Evolutionary conservation across 139 green algal species (phyloP).

Genomic region (Zygnema cylindricum): DNA sequence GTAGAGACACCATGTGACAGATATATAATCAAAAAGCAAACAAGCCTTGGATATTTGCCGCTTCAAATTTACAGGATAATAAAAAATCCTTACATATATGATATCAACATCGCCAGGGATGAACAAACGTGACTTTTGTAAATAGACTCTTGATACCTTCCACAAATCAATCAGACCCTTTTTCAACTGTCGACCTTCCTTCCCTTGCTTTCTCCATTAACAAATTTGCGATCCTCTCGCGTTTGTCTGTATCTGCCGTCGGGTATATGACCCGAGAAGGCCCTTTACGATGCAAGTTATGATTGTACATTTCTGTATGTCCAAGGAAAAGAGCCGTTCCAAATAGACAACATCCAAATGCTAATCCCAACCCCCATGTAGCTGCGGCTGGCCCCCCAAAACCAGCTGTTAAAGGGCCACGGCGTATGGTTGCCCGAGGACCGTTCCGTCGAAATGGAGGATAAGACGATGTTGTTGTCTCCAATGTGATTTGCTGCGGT

Average conservation of each 20-base stretch:
- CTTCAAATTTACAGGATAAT: too few species aligned
- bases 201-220: constrained; percentile 24
- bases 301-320: constrained; percentile 33
- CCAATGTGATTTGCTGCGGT: not conserved
- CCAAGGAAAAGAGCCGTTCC: constrained; percentile 14
- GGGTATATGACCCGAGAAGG: constrained; percentile 16
- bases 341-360: constrained; percentile 29
- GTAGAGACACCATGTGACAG: too few species aligned
- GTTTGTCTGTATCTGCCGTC: constrained; percentile 17
- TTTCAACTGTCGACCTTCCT: not conserved
- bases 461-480: not conserved
- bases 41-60: too few species aligned
- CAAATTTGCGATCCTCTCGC: constrained; percentile 29
- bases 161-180: not conserved
- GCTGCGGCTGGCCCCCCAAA: constrained; percentile 4
- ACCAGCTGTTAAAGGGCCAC: not conserved
- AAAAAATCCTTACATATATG: too few species aligned
- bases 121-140: too few species aligned
- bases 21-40: too few species aligned
- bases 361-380: constrained; percentile 25
- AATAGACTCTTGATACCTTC: too few species aligned
- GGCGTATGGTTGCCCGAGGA: not conserved
- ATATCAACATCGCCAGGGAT: too few species aligned
- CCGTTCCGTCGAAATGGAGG: not conserved
- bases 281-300: constrained; percentile 42